Evolutionary conservation across 2,329 filamentous ascomycete species (phyloP), one percentile per base, ranked within the genome.

Genomic region (Pyrenochaeta sp.): DNA sequence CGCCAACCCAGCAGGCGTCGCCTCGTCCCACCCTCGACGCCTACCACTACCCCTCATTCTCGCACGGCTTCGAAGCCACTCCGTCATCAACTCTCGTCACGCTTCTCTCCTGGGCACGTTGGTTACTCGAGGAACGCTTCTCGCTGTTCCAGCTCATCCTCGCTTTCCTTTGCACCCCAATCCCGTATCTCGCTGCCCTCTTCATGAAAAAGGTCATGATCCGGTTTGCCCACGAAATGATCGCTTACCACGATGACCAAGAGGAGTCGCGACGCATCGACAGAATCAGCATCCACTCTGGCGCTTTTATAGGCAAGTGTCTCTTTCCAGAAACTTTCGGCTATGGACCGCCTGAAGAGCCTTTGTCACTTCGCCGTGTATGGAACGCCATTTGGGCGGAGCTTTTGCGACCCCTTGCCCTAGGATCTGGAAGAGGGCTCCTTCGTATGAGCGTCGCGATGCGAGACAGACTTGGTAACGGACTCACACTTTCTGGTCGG

Each of bases 251-350:
- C 34, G 25, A 47, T 15, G 22, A 45, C 22, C 51, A 52, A 8
- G 30, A 7, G 22, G 44, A 27, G 27, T 30, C 34, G 27, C 42
- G 37, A 27, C 56, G 47, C 42, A 58, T 58, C 43, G 51, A 54
- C 27, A 43, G 34, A 19, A 34, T 54, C n/a, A 37, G 45, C 8
- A 39, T 22, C 8, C 3, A 36, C 8, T 27, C 42, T 2, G 12
- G 15, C 2, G 46, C 34, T 28, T 36, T 43, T 12, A 54, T 51
- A 2, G 28, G 19, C 24, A 52, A 58, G 19, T 58, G 51, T 27
- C 46, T 58, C 12, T 58, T 48, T n/a, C 56, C 56, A 15, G 51
- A 47, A 24, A 34, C 25, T 8, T 45, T 24, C 39, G 10, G 12
- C n/a, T 28, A 34, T 15, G 12, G 25, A 32, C 51, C 43, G 5